phyloP scores from a whole-genome alignment of 768 basidiomycete species.

The Rubroboletus pulcherrimus region DNA sequence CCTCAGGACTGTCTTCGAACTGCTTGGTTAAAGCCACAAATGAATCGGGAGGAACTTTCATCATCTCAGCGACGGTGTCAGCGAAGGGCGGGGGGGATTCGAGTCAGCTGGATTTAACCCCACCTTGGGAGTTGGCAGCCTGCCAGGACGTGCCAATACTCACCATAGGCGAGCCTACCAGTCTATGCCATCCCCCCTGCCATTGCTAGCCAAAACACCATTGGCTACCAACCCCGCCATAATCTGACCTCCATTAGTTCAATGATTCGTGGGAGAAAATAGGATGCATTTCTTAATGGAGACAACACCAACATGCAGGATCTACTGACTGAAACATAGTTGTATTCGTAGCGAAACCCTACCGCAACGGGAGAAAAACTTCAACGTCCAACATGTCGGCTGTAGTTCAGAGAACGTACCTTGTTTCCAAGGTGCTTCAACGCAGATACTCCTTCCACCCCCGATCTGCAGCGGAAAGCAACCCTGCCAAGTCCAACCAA shows the following conservation, averaged over 20 bases:
- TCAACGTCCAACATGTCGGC: not conserved
- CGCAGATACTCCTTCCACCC: not conserved
- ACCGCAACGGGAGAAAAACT: not conserved
- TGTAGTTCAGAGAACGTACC: constrained; percentile 2
- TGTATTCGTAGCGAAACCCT: not conserved
- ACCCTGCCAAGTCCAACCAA: not conserved
- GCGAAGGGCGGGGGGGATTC: not conserved
- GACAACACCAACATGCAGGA: not conserved
- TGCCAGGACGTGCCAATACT: not conserved
- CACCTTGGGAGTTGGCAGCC: constrained; percentile 8
- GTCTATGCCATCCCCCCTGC: not conserved
- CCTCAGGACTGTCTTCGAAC: too few relatives aligned
- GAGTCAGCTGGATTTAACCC: constrained; percentile 3
- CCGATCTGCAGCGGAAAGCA: not conserved
- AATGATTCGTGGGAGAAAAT: constrained; percentile 10
- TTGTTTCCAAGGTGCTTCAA: not conserved
- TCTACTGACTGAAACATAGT: not conserved
- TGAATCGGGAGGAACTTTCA: not conserved
- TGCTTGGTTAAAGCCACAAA: accelerated
- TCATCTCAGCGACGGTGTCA: not conserved
- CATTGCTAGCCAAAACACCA: not conserved
- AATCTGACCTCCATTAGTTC: not conserved
- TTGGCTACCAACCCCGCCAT: constrained; percentile 2
- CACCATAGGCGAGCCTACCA: not conserved
- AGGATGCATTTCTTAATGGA: not conserved